Percentiles rank a stretch among this genome's conserved stretches.
These are phyloP conservation scores for Xylaria digitata DNA, from an alignment of 2,329 filamentous ascomycete species.

Conservation along the genomic window DNA sequence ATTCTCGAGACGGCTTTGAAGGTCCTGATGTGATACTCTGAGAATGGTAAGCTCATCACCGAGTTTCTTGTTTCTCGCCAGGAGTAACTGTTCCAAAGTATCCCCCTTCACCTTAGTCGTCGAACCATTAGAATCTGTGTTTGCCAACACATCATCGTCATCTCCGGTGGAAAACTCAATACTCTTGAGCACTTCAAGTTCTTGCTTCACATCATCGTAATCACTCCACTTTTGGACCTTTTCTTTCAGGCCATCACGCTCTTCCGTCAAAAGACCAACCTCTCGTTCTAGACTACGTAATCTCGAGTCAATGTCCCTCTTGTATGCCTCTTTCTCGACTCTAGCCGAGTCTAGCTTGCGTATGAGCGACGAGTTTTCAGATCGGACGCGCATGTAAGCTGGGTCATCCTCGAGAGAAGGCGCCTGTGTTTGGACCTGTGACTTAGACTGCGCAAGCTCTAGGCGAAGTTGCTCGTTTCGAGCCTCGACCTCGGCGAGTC, in stretches of 20 bases:
- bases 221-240: slow-evolving; percentile 92
- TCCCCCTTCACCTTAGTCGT: slow-evolving; percentile 74
- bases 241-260: slow-evolving; percentile 80
- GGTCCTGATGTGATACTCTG: slow-evolving; percentile 91
- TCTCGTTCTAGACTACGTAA: slow-evolving; percentile 85
- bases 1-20: slow-evolving; percentile 81
- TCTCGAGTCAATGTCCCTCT: slow-evolving; percentile 79
- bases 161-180: slow-evolving; percentile 96
- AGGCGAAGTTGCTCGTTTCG: slow-evolving; percentile 93
- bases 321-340: slow-evolving; percentile 85
- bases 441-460: slow-evolving; percentile 89
- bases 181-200: slow-evolving; percentile 95
- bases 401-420: slow-evolving; percentile 87
- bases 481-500: slow-evolving; percentile 90
- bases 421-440: slow-evolving; percentile 71
- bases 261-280: slow-evolving; percentile 76
- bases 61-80: slow-evolving; percentile 96
- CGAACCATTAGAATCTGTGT: slow-evolving; percentile 60
- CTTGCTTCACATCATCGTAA: slow-evolving; percentile 96
- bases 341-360: slow-evolving; percentile 86
- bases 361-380: slow-evolving; percentile 91
- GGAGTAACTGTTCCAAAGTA: slow-evolving; percentile 87
- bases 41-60: slow-evolving; percentile 93
- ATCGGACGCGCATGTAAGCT: slow-evolving; percentile 84
- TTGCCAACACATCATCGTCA: slow-evolving; percentile 73